Evolutionary conservation across 2,329 filamentous ascomycete species (phyloP), one percentile per base, ranked within the genome.

Genomic region (Neonectria magnoliae): DNA sequence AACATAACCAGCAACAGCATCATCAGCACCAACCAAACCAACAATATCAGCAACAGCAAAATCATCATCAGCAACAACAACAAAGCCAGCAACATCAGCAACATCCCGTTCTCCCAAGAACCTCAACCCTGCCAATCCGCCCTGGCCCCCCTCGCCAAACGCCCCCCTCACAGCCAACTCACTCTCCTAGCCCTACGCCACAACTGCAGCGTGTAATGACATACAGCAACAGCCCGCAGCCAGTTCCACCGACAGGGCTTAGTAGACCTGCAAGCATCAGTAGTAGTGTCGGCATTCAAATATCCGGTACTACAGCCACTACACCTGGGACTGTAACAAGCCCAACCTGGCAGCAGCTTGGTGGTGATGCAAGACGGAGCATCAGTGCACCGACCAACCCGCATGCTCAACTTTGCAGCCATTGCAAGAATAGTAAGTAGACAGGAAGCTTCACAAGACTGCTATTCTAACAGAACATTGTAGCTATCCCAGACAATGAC

Each of bases 401-500:
- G 55, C 11, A 18, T 11, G 0, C 41, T 42, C 11, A 59, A 56
- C 7, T 56, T 0, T 73, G 71, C 33, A 66, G 66, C 20, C 68
- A 73, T 38, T 73, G 71, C 18, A 65, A 63, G 20, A 73, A 73
- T 9, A 63, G 71, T 71, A 13, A 59, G 66, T 38, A n/a, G 1
- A 38, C 0, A 10, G 6, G 20, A 18, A 16, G 11, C 1, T 11
- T 6, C 11, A 25, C 1, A 4, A 2, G 8, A 18, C n/a, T 29
- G 3, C 9, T 1, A 3, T 10, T 3, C 14, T 33, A 5, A 18
- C 9, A 16, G 2, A 7, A 33, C 59, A 4, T 62, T 14, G 9
- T 8, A 73, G 71, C 42, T 0, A 75, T 76, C 13, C 70, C 68
- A 0, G 48, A 64, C 5, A 75, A 75, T 20, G 70, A 75, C 3